Base-by-base conservation (phyloP, 2,329 filamentous ascomycete species). In the Xylariomycetidae sp. region DNA sequence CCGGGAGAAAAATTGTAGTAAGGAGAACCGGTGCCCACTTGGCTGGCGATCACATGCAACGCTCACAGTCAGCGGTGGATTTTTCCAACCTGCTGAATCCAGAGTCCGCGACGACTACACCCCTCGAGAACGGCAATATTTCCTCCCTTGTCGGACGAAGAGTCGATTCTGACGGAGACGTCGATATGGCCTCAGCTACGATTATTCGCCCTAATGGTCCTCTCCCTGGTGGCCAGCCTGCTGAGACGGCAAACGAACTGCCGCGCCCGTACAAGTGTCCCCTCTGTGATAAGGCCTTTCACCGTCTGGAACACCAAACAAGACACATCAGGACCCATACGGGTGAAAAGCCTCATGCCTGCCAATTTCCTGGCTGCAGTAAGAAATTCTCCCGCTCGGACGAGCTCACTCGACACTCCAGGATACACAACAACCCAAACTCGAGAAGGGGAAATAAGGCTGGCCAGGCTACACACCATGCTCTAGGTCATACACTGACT, bases 351-450 rank as follows among this genome's bases (percentile, higher is more conserved):
- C 90, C 90, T 30, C 92, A 97, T 56, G 89, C 86, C 42, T 98
- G 90, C 77, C 82, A 87, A 60, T 96, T 90, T 56, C 88, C 88
- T 4, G 88, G 89, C 51, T 97, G 90, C 78, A 90, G 86, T 51
- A 97, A 97, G 69, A 87, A 90, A 54, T 97, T 98, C 70, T 94
- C 87, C 45, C 82, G 90, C 45, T 96, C 90, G 10, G 90, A 98
- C 58, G 90, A 98, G 67, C 74, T 98, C 50, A 98, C 92, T 42
- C 82, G 90, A 41, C 90, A 98, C 67, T 96, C 90, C 59, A 80
- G 90, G 61, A 98, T 98, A 68, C 90, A 98, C 77, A 96, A 87
- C 78, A 98, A 97, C 67, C 90, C 92, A 38, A 97, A 97, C 72
- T 96, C 89, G 37, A 77, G 92, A 57, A 74, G 90, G 56, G 89